Evolutionary conservation across 768 basidiomycete genomes (phyloP), one percentile per base, ranked within the genome.

Genomic region (Paxillus involutus): DNA sequence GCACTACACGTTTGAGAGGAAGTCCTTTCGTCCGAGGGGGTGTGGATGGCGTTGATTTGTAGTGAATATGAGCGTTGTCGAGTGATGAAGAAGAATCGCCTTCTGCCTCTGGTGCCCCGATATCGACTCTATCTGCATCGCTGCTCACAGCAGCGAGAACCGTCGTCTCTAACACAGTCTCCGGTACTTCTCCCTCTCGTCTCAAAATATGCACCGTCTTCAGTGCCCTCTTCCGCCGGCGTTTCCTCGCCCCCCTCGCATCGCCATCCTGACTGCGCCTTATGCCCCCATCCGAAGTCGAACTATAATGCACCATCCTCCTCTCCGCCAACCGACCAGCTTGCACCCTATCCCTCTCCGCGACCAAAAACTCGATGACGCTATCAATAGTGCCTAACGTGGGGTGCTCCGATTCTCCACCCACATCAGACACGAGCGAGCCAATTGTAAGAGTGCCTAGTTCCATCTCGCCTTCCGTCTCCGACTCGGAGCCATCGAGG

Each of bases 321-420:
- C 60, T 57, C 56, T 63, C 68, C 51, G 66, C 49, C 66, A 60
- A 60, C 24, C 67, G 59, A 41, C 72, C 65, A 7, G 83, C 85
- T 42, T 75, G 78, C 58, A 82, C 76, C 56, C 78, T 76, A 35
- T 81, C 82, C 51, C 87, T 77, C 65, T 91, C 89, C 10, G 81
- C 82, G 41, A 85, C 86, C 47, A 91, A 77, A 56, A 90, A 92
- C n/a, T 80, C 81, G 13, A 92, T 75, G 0, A 86, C 88, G 55
- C 84, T 83, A 53, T 88, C 88, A 14, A 92, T 77, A 49, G 81
- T 80, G 0, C 90, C 90, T 13, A 92, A 70, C 3, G 86, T 89
- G 0, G 90, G 89, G 44, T 81, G 76, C 26, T 73, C 74, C 14
- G 64, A 47, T 19, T 76, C 75, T 3, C 61, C 56, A 26, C 60